Base-by-base conservation (phyloP, 2,329 filamentous ascomycete species). In the Fonsecaea monophora region DNA sequence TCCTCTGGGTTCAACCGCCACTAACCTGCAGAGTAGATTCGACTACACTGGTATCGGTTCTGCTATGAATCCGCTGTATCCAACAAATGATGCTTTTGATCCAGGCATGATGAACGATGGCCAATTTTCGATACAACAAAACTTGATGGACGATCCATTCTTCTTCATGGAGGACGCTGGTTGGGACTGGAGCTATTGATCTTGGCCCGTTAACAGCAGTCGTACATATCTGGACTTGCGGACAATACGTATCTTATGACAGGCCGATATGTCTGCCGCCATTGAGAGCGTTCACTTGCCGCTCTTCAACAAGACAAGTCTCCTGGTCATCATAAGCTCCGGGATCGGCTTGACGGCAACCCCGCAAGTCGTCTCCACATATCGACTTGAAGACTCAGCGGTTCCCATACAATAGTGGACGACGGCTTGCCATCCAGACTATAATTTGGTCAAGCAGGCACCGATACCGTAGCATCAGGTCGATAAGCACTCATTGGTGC, bases 141-240 rank as follows among this genome's bases (percentile, higher is more conserved):
- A 48, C 32, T n/a, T 60, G 35, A 60, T 60, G 62, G 62, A 65
- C 32, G 56, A 60, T 35, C 62, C 62, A 5, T 65, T 65, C 21
- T 60, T 54, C 30, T 37, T 65, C 8, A 12, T 48, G 30, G 40
- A 65, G 21, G 35, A 60, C 32, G 48, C 15, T 21, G 62, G 53
- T 37, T 65, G 62, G 62, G 50, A 59, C n/a, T 59, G 62, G 54
- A 64, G 53, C 35, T 55, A 62, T 34, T 62, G 42, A 62, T 25
- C 45, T 50, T 50, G 45, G 15, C 15, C 38, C 38, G 38, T 6
- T 15, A 15, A 12, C 18, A 25, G 8, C 45, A 9, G 1, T 42
- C 12, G 10, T 40, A 13, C 37, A 40, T 40, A 40, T 8, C 9
- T 40, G 38, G n/a, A 45, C 42, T 45, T 21, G 42, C 42, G 8